Percentiles rank a stretch among this genome's conserved stretches.
Evolutionary conservation across 2,329 filamentous ascomycete species (phyloP).

Genomic region (Monascus ruber): DNA sequence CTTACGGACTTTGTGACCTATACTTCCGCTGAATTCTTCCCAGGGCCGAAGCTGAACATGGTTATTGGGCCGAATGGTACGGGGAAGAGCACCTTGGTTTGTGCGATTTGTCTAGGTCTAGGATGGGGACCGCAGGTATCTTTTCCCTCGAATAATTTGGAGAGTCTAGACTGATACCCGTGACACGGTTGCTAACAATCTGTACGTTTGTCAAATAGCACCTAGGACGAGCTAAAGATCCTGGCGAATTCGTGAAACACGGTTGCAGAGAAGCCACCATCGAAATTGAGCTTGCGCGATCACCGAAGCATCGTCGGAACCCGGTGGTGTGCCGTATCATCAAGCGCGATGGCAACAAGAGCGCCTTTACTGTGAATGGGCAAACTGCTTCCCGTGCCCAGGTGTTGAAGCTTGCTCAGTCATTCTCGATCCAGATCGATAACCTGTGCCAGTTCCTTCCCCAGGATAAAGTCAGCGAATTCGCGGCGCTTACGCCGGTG

Average conservation of each 20-base stretch:
- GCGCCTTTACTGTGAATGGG: constrained; percentile 67
- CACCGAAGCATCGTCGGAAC: constrained; percentile 47
- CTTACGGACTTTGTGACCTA: constrained; percentile 92
- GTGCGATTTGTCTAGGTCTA: constrained; percentile 86
- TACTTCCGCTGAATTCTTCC: constrained; percentile 77
- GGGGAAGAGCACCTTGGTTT: constrained; percentile 93
- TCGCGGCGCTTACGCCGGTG: constrained; percentile 70
- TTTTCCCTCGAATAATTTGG: not conserved
- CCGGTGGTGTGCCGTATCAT: constrained; percentile 66
- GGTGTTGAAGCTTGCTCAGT: constrained; percentile 55
- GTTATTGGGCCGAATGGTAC: constrained; percentile 98
- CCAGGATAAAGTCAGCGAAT: constrained; percentile 91
- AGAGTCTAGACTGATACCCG: not conserved
- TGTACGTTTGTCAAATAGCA: constrained; percentile 34
- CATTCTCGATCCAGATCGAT: constrained; percentile 85
- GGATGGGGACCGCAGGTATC: constrained; percentile 61
- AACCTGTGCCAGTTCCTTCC: constrained; percentile 96
- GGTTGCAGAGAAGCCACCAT: constrained; percentile 65
- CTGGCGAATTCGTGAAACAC: constrained; percentile 89
- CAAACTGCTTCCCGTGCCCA: constrained; percentile 48
- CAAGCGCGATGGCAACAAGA: constrained; percentile 68
- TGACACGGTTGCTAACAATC: not conserved
- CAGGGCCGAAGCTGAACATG: constrained; percentile 93
- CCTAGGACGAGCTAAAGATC: constrained; percentile 71
- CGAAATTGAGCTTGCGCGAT: constrained; percentile 77